Percentiles rank a stretch among this genome's conserved stretches.
Conservation (phyloP, 2,329 filamentous ascomycete genomes). For the Fusarium abutilonis region DNA sequence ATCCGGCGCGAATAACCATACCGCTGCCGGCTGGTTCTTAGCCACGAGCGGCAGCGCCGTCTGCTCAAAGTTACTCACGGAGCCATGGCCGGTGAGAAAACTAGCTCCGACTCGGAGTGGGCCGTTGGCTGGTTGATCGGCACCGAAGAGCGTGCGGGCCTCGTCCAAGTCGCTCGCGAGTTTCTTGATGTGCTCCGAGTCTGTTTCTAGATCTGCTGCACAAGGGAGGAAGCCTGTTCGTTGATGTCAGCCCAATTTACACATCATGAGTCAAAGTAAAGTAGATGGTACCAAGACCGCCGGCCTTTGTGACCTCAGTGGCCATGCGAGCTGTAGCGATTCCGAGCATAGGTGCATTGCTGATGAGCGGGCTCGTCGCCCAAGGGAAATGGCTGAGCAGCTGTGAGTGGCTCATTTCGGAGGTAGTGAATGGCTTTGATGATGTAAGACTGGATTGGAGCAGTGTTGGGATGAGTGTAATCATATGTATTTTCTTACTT, state of each 20-base stretch:
- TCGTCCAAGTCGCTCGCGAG: conserved; percentile 49
- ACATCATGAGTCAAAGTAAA: neutral
- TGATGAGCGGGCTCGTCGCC: conserved; percentile 46
- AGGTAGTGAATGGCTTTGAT: neutral
- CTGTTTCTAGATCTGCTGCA: conserved; percentile 45
- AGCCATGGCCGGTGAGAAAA: conserved; percentile 66
- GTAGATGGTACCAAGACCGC: conserved; percentile 49
- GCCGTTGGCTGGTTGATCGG: conserved; percentile 46
- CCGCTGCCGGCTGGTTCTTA: conserved; percentile 64
- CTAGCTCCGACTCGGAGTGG: conserved; percentile 65
- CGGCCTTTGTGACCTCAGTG: conserved; percentile 52
- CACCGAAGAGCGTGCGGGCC: conserved; percentile 43
- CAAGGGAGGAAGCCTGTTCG: conserved; percentile 49
- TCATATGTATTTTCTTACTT: conserved; percentile 8
- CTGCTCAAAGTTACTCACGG: conserved; percentile 51
- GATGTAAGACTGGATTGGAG: neutral
- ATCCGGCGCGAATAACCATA: conserved; percentile 74
- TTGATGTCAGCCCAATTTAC: neutral
- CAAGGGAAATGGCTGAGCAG: conserved; percentile 48
- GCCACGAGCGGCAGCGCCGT: conserved; percentile 62
- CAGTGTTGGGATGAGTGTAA: neutral
- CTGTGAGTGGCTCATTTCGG: conserved; percentile 41
- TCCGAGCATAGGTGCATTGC: conserved; percentile 53
- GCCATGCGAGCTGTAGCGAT: conserved; percentile 49
- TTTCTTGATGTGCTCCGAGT: conserved; percentile 47